Evolutionary conservation across 768 basidiomycete species (phyloP), one percentile per base, ranked within the genome.

Genomic region (Rubroboletus pulcherrimus): DNA sequence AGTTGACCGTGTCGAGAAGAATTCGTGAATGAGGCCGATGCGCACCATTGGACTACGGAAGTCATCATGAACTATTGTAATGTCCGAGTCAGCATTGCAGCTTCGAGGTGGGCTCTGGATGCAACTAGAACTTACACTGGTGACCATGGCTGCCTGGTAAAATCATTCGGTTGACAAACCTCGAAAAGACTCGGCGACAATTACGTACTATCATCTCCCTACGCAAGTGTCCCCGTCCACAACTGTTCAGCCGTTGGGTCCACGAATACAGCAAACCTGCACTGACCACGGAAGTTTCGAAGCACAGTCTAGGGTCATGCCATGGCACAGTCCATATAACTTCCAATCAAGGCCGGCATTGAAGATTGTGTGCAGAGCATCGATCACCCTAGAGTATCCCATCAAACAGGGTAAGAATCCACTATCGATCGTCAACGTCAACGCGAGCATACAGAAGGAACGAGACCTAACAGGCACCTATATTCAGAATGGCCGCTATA

Each of bases 41-140:
- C 49, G 41, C 9, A 60, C 59, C 59, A 59, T 12, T 60, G 57
- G 19, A 60, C 59, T 10, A 21, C 31, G 15, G 19, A 43, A 38
- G 35, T 34, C 26, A 60, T n/a, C n/a, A n/a, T n/a, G n/a, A n/a
- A n/a, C n/a, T n/a, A n/a, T 60, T 33, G 30, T 19, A 2, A 26
- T 17, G 10, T 17, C 12, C 4, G 4, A 3, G 29, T 54, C 26
- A 55, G 24, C 17, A 6, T 37, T 24, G 6, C 17, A 8, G 19
- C n/a, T 7, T 24, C 4, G 8, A 12, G 1, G 1, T 26, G 6
- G 3, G 26, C 40, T 40, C 47, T 3, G 21, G 17, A 12, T 11
- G 14, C 21, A n/a, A 33, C 4, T 29, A 7, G 12, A 10, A 54
- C 59, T 19, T 17, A 59, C 57, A 19, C n/a, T 29, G 12, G 14